Conservation (phyloP, 2,329 filamentous ascomycete genomes). For the Apiospora pterosperma region DNA sequence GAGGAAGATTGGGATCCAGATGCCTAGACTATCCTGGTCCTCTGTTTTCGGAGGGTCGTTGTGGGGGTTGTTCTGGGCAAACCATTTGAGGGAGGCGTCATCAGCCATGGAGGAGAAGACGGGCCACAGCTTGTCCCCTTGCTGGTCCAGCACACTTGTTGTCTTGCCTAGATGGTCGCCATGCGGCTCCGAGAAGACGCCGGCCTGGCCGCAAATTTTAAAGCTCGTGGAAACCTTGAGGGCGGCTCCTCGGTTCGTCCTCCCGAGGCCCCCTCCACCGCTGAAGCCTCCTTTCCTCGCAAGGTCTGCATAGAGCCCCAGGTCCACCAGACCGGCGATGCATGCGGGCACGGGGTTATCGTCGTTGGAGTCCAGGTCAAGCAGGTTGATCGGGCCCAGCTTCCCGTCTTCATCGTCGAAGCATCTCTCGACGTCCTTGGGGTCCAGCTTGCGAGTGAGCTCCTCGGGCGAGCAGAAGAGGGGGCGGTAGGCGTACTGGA, state of each 20-base stretch:
- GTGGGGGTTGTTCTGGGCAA: not conserved
- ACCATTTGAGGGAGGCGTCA: not conserved
- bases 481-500: conserved; percentile 4
- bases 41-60: not conserved
- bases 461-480: not conserved
- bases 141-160: not conserved
- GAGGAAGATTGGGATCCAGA: conserved; percentile 4
- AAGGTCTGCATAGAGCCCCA: not conserved
- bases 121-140: not conserved
- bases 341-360: conserved; percentile 1
- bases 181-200: conserved; percentile 3
- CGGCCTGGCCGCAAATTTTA: conserved; percentile 3
- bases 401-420: not conserved
- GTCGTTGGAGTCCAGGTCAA: conserved; percentile 6
- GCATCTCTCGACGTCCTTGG: conserved; percentile 3
- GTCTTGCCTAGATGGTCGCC: conserved; percentile 4
- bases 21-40: not conserved
- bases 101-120: conserved; percentile 5
- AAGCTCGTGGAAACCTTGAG: not conserved
- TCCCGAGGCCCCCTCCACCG: conserved; percentile 1
- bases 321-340: not conserved
- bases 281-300: not conserved
- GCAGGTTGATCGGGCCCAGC: conserved; percentile 4
- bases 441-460: conserved; percentile 4
- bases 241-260: not conserved